Evolutionary conservation across 2,329 filamentous ascomycete species (phyloP), one percentile per base, ranked within the genome.

Genomic region (Penicillium sp.): DNA sequence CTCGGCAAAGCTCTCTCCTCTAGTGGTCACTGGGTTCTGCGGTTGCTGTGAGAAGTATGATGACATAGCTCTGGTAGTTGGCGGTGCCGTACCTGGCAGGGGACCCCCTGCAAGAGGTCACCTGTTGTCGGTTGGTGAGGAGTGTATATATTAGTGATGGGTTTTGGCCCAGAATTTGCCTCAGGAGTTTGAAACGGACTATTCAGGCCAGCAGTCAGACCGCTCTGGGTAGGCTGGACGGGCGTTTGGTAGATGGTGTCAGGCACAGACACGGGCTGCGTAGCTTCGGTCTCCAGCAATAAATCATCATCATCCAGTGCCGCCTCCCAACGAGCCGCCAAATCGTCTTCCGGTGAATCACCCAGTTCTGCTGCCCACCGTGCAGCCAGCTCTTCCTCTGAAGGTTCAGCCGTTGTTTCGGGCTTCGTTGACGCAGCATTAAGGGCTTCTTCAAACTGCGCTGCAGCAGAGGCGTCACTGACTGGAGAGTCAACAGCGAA

Each of bases 301-400:
- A 96, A 87, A 65, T 95, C 91, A 58, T 91, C 91, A 38, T 87
- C 83, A 40, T 66, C 63, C 12, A 83, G 76, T 39, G 74, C 75
- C 14, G 75, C 73, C 43, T 80, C 64, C 58, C 66, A 80, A 64
- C 52, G 89, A 83, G 56, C 91, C 86, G 87, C 85, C 36, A 93
- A 70, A 61, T 92, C 87, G 38, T 84, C 80, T 14, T 79, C 70
- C 3, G 59, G 55, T 3, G 58, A 49, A 41, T 88, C 86, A 12
- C 75, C 88, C 60, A 96, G 81, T 36, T 89, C 88, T 39, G 88
- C 86, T 56, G 89, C 82, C 88, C 92, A 95, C 58, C 89, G 84
- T 14, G 87, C 87, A 38, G 87, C 86, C 34, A 93, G 69, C 62
- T 92, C 87, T 35, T 84, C 80, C 6, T 79, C 71, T 2, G 62